Conservation (phyloP, 148 eudicot species). For the Amaranthus cruentus region DNA sequence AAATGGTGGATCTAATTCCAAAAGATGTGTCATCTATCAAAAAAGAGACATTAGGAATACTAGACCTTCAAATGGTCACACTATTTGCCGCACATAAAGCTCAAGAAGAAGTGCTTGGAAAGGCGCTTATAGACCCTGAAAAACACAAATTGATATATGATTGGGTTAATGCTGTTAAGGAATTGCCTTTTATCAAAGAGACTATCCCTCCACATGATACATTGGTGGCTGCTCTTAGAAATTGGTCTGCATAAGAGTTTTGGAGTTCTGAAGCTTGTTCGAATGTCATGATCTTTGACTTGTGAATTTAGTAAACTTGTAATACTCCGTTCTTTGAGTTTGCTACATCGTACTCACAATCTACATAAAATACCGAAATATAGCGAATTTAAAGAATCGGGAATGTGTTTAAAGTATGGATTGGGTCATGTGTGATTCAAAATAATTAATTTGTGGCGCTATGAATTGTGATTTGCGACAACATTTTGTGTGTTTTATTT, state of each 20-base stretch:
- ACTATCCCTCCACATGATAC: constrained; percentile 27
- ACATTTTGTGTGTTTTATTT: no score
- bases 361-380: no score
- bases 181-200: constrained; percentile 28
- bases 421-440: no score
- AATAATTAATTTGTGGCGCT: no score
- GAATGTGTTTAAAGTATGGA: no score
- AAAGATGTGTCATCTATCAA: constrained; percentile 4
- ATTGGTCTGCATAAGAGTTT: neutral
- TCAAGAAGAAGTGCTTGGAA: constrained; percentile 25
- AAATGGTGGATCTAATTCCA: constrained; percentile 23
- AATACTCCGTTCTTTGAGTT: no score
- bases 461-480: no score
- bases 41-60: constrained; percentile 21
- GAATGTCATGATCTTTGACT: no score
- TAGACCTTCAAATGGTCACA: constrained; percentile 26
- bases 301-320: no score
- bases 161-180: constrained; percentile 20
- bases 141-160: constrained; percentile 19
- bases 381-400: no score
- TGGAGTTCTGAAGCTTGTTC: no score
- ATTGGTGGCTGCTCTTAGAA: constrained; percentile 7
- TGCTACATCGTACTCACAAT: no score
- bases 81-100: constrained; percentile 20
- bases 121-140: constrained; percentile 28